Conservation (phyloP, 108 stramenopile genomes). For the Fragilariopsis cylindrus region DNA sequence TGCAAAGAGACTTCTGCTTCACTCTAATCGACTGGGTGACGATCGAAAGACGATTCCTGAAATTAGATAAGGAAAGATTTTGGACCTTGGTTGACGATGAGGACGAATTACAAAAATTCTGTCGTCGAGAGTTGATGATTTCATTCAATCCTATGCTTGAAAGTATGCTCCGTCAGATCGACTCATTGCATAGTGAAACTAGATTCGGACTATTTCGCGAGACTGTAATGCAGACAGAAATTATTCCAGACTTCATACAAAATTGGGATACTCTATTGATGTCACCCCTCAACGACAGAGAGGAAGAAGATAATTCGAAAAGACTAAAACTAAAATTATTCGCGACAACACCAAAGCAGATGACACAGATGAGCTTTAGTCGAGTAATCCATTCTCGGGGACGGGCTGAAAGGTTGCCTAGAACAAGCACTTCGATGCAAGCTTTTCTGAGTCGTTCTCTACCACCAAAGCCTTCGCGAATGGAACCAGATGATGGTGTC, state of each 20-base stretch:
- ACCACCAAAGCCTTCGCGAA: conserved; percentile 10
- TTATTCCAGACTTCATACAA: conserved; percentile 15
- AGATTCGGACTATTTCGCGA: conserved; percentile 36
- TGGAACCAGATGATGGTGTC: conserved; percentile 32
- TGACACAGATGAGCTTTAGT: neutral
- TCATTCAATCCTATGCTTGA: conserved; percentile 12
- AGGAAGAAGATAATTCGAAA: neutral
- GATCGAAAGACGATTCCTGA: conserved; percentile 37
- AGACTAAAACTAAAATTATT: neutral
- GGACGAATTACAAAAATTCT: conserved; percentile 13
- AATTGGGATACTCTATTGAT: conserved; percentile 22
- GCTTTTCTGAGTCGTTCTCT: neutral
- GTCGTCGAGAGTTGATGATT: conserved; percentile 29
- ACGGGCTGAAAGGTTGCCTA: neutral
- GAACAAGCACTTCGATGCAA: neutral
- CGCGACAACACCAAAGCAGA: neutral
- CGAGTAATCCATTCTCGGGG: neutral
- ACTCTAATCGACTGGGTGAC: conserved; percentile 10
- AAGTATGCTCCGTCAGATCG: conserved; percentile 28
- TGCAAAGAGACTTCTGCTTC: conserved; percentile 29
- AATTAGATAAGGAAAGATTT: conserved; percentile 30
- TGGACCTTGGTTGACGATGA: conserved; percentile 35
- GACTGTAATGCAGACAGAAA: conserved; percentile 26
- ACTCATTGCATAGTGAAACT: conserved; percentile 28
- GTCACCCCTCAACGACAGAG: neutral